Conservation (phyloP, 2,329 filamentous ascomycete species). For the Penicillium janthinellum region DNA sequence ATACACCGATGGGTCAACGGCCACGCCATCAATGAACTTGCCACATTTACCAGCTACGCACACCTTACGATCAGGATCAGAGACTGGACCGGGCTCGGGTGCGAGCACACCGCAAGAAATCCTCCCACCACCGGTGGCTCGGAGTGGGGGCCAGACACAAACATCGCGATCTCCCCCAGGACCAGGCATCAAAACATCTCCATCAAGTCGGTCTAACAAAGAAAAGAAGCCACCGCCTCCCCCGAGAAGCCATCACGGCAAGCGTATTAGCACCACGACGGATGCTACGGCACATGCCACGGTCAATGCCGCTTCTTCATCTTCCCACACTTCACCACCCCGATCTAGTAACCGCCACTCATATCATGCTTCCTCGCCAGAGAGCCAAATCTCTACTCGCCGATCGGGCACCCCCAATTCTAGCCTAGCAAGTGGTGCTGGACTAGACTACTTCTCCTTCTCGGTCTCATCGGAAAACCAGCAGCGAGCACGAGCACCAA, state of each 20-base stretch:
- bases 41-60: constrained; percentile 12
- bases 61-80: constrained; percentile 5
- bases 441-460: constrained; percentile 46
- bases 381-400: constrained; percentile 21
- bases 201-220: constrained; percentile 37
- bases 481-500: neutral
- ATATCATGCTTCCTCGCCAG: constrained; percentile 28
- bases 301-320: constrained; percentile 32
- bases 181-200: constrained; percentile 52
- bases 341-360: constrained; percentile 31
- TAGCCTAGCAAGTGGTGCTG: constrained; percentile 52
- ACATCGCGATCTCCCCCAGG: constrained; percentile 45
- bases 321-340: constrained; percentile 26
- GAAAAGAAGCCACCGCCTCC: constrained; percentile 70
- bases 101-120: constrained; percentile 6
- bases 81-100: neutral
- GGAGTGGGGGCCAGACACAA: constrained; percentile 58
- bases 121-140: constrained; percentile 32
- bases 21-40: constrained; percentile 10
- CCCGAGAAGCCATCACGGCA: constrained; percentile 77
- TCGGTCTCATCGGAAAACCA: constrained; percentile 18
- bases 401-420: constrained; percentile 18
- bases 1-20: constrained; percentile 26
- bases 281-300: neutral
- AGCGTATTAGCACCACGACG: constrained; percentile 58